A percentile compares a stretch with the other conserved stretches of the same genome.
Conservation (phyloP, 345 rosid genomes). For the Gossypium herbaceum region DNA sequence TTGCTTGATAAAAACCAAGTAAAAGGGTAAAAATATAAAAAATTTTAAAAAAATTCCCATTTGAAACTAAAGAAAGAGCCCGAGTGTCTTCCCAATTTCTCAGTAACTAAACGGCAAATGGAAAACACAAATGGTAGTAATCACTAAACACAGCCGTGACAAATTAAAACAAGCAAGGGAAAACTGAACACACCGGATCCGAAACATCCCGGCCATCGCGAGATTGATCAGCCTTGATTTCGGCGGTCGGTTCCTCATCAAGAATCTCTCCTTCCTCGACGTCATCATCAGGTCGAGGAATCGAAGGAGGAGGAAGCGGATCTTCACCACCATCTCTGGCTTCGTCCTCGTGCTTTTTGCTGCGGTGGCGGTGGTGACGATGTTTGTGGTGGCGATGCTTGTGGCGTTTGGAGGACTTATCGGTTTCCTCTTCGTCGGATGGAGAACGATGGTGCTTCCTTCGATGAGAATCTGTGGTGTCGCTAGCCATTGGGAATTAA, state of each 20-base stretch:
- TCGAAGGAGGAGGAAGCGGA: slow-evolving; percentile 18
- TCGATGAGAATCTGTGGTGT: slow-evolving; percentile 46
- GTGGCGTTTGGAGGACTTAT: slow-evolving; percentile 66
- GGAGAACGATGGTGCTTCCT: slow-evolving; percentile 70
- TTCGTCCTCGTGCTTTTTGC: slow-evolving; percentile 57
- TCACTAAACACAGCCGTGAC: background rate
- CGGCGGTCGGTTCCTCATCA: slow-evolving; percentile 47
- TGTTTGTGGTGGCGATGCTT: slow-evolving; percentile 70
- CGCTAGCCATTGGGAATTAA: slow-evolving; percentile 43
- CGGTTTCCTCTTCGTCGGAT: slow-evolving; percentile 48
- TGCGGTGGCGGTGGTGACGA: slow-evolving; percentile 57
- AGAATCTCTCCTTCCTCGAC: slow-evolving; percentile 99
- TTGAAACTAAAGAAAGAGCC: background rate
- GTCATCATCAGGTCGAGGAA: slow-evolving; percentile 49
- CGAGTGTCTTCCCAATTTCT: background rate
- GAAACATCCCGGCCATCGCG: slow-evolving; percentile 22
- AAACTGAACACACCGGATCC: slow-evolving; percentile 67
- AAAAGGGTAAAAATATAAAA: background rate
- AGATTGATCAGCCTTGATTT: slow-evolving; percentile 32
- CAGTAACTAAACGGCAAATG: background rate
- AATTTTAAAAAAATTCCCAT: background rate
- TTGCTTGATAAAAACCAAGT: background rate
- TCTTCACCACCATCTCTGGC: slow-evolving; percentile 28
- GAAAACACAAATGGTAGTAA: background rate
- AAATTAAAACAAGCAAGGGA: slow-evolving; percentile 16